Conservation (phyloP, 2,329 filamentous ascomycete genomes). For the Cordyceps militaris region DNA sequence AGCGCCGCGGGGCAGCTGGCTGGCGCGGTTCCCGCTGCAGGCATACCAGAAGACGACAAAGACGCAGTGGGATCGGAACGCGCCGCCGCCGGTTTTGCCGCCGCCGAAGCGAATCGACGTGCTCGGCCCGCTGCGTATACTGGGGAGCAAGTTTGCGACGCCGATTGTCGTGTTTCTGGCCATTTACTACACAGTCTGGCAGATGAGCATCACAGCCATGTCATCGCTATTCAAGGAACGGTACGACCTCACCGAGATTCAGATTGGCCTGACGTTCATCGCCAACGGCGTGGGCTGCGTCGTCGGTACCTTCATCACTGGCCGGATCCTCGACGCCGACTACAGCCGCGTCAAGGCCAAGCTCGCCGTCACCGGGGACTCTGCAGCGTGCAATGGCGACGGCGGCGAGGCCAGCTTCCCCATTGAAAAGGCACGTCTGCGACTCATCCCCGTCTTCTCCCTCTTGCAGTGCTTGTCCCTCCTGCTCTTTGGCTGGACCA, state of each 20-base stretch:
- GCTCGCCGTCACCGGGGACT: neutral
- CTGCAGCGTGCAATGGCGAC: neutral
- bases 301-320: slow-evolving; percentile 43
- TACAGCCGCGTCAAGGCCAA: slow-evolving; percentile 35
- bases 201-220: slow-evolving; percentile 48
- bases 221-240: slow-evolving; percentile 38
- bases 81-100: slow-evolving; percentile 2
- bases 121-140: slow-evolving; percentile 38
- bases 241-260: slow-evolving; percentile 36
- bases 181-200: slow-evolving; percentile 46
- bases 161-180: slow-evolving; percentile 41
- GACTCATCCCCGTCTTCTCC: slow-evolving; percentile 39
- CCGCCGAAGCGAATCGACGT: slow-evolving; percentile 35
- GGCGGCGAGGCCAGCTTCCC: slow-evolving; percentile 28
- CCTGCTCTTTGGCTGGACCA: slow-evolving; percentile 46
- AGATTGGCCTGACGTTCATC: slow-evolving; percentile 46
- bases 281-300: slow-evolving; percentile 49
- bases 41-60: slow-evolving; percentile 28
- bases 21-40: slow-evolving; percentile 24
- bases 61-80: neutral
- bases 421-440: slow-evolving; percentile 44
- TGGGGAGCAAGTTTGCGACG: slow-evolving; percentile 35
- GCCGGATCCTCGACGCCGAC: slow-evolving; percentile 45
- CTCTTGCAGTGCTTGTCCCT: slow-evolving; percentile 39
- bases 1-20: neutral